Conservation (phyloP, 2,329 filamentous ascomycete species). For the Lithohypha guttulata region DNA sequence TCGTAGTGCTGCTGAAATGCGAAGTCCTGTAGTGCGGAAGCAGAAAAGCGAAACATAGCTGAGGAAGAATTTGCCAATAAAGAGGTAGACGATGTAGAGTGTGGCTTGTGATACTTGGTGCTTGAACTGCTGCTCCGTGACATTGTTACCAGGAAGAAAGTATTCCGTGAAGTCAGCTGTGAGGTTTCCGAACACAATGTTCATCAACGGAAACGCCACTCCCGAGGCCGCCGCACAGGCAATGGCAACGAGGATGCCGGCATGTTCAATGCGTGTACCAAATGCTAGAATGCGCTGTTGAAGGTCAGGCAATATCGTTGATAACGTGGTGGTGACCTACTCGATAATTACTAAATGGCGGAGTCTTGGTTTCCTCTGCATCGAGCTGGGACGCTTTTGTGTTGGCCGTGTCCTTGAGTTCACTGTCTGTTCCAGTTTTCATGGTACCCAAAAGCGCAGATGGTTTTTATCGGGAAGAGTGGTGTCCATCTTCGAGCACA, state of each 20-base stretch:
- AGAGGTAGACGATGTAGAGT: conserved; percentile 43
- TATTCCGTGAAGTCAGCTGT: conserved; percentile 49
- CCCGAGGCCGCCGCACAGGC: conserved; percentile 12
- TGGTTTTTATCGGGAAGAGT: too few species aligned
- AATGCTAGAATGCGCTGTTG: conserved; percentile 22
- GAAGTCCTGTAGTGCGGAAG: conserved; percentile 40
- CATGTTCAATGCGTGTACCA: conserved; percentile 15
- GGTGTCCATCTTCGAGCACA: too few species aligned
- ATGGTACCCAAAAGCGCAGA: too few species aligned
- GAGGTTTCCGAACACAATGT: conserved; percentile 46
- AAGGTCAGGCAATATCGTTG: conserved; percentile 6
- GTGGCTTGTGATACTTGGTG: conserved; percentile 38
- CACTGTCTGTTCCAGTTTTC: too few species aligned
- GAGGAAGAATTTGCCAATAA: conserved; percentile 44
- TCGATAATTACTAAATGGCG: conserved; percentile 22
- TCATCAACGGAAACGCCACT: conserved; percentile 36
- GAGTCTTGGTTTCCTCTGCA: conserved; percentile 13
- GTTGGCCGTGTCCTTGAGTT: too few species aligned
- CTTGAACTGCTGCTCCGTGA: conserved; percentile 40
- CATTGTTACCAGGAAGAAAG: conserved; percentile 34
- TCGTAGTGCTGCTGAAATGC: conserved; percentile 41
- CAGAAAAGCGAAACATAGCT: conserved; percentile 44
- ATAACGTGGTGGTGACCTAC: conserved; percentile 12
- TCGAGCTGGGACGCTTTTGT: too few species aligned
- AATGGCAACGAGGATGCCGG: conserved; percentile 15